These are phyloP conservation scores for Diatrype stigma DNA, from an alignment of 2,329 filamentous ascomycete genomes.

Conservation along the genomic window DNA sequence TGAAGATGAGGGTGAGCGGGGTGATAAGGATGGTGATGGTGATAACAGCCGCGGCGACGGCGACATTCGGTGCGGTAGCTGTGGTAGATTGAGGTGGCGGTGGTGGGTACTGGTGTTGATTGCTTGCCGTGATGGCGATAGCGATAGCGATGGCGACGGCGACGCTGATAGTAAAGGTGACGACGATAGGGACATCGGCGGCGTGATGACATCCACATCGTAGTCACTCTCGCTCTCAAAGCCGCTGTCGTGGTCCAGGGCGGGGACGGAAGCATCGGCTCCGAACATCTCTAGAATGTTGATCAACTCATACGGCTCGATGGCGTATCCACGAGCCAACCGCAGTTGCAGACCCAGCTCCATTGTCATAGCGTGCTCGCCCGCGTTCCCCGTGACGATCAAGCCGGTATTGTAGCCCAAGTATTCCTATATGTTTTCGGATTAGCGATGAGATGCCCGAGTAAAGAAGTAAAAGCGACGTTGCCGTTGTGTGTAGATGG, in stretches of 20 bases:
- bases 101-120: neutral
- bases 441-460: neutral
- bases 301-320: constrained; percentile 30
- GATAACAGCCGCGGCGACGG: too few relatives aligned
- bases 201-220: constrained; percentile 1
- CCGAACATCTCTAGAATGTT: constrained; percentile 22
- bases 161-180: neutral
- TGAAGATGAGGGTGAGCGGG: neutral
- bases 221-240: neutral
- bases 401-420: constrained; percentile 10
- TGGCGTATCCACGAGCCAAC: constrained; percentile 28
- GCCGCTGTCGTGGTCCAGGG: neutral
- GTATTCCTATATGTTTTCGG: constrained; percentile 7
- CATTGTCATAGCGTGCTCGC: constrained; percentile 33
- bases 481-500: too few relatives aligned
- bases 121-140: neutral
- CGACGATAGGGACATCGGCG: neutral
- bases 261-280: neutral
- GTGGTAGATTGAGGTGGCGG: neutral
- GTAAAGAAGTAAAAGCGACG: too few relatives aligned
- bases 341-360: constrained; percentile 29
- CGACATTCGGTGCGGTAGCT: neutral
- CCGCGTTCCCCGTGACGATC: constrained; percentile 29
- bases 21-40: neutral
- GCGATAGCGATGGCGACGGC: neutral